Evolutionary conservation across 139 green algal species (phyloP), one percentile per base, ranked within the genome.

Genomic region (Coccomyxa sp.): DNA sequence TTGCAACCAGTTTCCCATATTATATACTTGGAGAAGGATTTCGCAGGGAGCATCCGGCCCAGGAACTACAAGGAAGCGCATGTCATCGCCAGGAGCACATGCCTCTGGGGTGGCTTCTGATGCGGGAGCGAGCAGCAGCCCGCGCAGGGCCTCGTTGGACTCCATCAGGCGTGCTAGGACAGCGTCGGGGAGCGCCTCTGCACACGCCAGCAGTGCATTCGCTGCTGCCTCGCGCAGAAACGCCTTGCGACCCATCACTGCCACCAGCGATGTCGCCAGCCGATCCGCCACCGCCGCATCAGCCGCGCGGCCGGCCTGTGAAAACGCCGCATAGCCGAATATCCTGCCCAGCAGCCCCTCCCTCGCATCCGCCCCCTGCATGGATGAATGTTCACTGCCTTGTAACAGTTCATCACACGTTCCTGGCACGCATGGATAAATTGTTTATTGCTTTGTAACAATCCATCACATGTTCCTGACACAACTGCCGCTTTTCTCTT

Each of bases 291-390:
- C 58, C 0, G 51, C 75, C 15, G 67, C 18, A 17, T 87, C 82
- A 30, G 84, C 59, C 11, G 77, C n/a, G 16, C 89, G 86, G 0
- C 88, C 87, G 7, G 82, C 85, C 15, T 89, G 88, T 23, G 91
- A 79, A 15, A 95, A 71, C 0, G 92, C 90, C 9, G 86, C 90
- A 0, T 90, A 86, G 14, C 93, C 93, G 86, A 97, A 96, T 27
- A 95, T 32, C 15, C 87, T 86, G 0, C 91, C 94, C 45, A 97
- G 85, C 68, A 96, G 87, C 0, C 81, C 83, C 38, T 97, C 93
- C 51, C 90, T 82, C 21, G 86, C 87, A 25, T 94, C 90, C 38
- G 59, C 84, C 51, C 84, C 86, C 86, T 90, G 88, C 87, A 88
- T 76, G 82, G n/a, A n/a, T n/a, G n/a, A n/a, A n/a, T n/a, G n/a